Conservation (phyloP, 768 basidiomycete species). For the Dacryopinax primogenitus region DNA sequence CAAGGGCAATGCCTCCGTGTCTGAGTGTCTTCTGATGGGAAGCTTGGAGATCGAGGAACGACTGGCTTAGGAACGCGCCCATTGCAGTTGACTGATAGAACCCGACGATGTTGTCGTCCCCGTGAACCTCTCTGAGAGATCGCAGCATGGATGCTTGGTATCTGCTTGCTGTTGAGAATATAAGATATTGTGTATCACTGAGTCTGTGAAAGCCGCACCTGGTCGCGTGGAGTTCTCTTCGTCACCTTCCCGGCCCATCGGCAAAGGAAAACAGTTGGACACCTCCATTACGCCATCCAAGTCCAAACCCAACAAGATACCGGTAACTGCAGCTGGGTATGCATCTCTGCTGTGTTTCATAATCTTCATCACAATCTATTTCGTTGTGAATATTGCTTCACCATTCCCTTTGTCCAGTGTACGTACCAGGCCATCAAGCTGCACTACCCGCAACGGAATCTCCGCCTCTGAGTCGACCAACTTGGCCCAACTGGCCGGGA, state of each 20-base stretch:
- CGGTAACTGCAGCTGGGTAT: conserved; percentile 58
- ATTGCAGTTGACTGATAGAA: conserved; percentile 85
- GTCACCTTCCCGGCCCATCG: conserved; percentile 57
- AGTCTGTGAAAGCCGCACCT: conserved; percentile 22
- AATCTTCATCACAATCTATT: conserved; percentile 82
- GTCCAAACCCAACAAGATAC: conserved; percentile 81
- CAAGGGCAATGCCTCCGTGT: conserved; percentile 72
- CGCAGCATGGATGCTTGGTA: conserved; percentile 78
- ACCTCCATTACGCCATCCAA: conserved; percentile 83
- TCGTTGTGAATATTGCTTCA: no score
- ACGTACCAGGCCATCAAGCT: conserved; percentile 77
- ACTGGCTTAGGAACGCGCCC: conserved; percentile 74
- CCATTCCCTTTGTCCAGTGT: not conserved
- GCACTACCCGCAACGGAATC: conserved; percentile 63
- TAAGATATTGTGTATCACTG: not conserved
- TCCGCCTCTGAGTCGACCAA: conserved; percentile 88
- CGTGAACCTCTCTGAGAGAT: conserved; percentile 78
- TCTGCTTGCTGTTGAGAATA: conserved; percentile 37
- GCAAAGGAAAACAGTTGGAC: conserved; percentile 79
- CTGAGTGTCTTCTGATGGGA: conserved; percentile 74
- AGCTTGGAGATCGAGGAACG: conserved; percentile 67
- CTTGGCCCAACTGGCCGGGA: conserved; percentile 86
- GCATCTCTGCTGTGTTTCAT: conserved; percentile 82
- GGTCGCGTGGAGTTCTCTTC: conserved; percentile 67
- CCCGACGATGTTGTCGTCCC: conserved; percentile 83